phyloP scores from a whole-genome alignment of 2,329 filamentous ascomycete genomes.

The Fusarium heterosporum region DNA sequence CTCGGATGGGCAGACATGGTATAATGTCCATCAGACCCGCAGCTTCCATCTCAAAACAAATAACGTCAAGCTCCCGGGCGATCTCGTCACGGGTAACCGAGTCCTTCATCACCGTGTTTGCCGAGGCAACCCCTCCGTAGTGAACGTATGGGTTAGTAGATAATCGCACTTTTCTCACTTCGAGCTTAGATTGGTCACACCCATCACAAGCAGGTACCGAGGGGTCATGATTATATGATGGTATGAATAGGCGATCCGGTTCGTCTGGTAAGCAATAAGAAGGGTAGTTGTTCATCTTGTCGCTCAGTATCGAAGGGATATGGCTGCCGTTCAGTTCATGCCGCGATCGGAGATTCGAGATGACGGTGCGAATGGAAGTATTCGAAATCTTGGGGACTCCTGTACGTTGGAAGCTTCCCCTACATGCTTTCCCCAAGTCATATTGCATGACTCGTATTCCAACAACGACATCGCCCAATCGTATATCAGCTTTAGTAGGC shows the following conservation, averaged over 20 bases:
- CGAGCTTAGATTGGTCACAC: neutral
- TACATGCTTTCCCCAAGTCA: slow-evolving; percentile 36
- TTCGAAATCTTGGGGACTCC: fast-evolving
- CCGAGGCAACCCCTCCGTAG: slow-evolving; percentile 46
- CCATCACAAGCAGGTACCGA: neutral
- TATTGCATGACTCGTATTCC: slow-evolving; percentile 45
- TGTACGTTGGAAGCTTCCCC: fast-evolving
- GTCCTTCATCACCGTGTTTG: slow-evolving; percentile 54
- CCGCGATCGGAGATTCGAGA: neutral
- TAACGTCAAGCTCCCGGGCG: slow-evolving; percentile 16
- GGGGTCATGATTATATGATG: neutral
- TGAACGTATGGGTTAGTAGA: slow-evolving; percentile 2
- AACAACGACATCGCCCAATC: slow-evolving; percentile 47
- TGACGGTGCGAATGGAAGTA: fast-evolving
- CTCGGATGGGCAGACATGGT: slow-evolving; percentile 54
- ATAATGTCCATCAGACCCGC: slow-evolving; percentile 47
- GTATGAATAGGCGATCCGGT: neutral
- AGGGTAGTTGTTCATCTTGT: fast-evolving
- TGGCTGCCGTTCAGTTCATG: fast-evolving
- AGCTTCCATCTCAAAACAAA: slow-evolving; percentile 51
- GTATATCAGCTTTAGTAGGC: slow-evolving; percentile 34
- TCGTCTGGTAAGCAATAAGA: fast-evolving
- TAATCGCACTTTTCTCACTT: fast-evolving
- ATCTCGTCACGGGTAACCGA: slow-evolving; percentile 48
- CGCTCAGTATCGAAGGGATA: fast-evolving